Evolutionary conservation across 176 grass and related monocot genomes (phyloP), one percentile per base, ranked within the genome.

Genomic region (Neostapfia colusana): DNA sequence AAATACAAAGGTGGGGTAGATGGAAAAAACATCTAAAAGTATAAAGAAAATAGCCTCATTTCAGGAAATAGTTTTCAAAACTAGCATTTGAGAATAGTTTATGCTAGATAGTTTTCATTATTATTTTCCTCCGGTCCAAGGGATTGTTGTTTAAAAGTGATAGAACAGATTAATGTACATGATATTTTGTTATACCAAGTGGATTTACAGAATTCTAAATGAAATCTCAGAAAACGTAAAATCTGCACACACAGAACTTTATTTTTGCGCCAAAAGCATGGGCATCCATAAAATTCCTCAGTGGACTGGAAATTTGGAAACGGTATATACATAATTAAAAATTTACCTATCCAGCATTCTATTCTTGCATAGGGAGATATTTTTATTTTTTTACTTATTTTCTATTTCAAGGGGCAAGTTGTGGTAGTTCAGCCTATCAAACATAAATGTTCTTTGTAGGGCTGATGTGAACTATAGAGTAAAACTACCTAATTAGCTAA

Each of bases 291-390:
- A n/a, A n/a, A n/a, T n/a, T n/a, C n/a, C n/a, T n/a, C n/a, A n/a
- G n/a, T n/a, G n/a, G n/a, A n/a, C n/a, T n/a, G n/a, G n/a, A n/a
- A n/a, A n/a, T n/a, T n/a, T n/a, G n/a, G n/a, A n/a, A n/a, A n/a
- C n/a, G n/a, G n/a, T n/a, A n/a, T n/a, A n/a, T n/a, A n/a, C n/a
- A n/a, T n/a, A n/a, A n/a, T n/a, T n/a, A n/a, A n/a, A n/a, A n/a
- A n/a, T n/a, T n/a, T n/a, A n/a, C n/a, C n/a, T n/a, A 92, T 99
- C 95, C 95, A 99, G 79, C 95, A 99, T 59, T 99, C 95, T 87
- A 86, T 95, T 88, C 89, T 87, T 82, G 95, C 95, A 78, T 92
- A 99, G 59, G 95, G 95, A 21, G 95, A 99, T 55, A 99, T 92
- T 87, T 99, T 92, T 67, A 99, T 90, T 85, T 99, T 99, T 87